Evolutionary conservation across 257 asterid genomes (phyloP).

Genomic region (Handroanthus guayacan): DNA sequence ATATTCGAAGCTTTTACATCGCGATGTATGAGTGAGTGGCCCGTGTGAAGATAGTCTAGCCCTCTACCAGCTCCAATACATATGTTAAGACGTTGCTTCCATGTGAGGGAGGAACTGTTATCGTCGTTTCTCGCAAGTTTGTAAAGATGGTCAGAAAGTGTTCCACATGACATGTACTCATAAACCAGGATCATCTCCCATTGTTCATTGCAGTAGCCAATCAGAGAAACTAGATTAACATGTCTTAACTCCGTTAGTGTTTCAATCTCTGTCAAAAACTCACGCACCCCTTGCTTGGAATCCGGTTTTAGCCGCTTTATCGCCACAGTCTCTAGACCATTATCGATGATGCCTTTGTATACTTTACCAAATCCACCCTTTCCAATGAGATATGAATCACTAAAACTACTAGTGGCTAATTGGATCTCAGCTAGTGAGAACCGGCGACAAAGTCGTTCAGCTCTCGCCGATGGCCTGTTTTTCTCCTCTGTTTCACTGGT

Average conservation of each 20-base stretch:
- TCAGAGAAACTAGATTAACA: slow-evolving; percentile 50
- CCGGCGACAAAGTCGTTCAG: slow-evolving; percentile 38
- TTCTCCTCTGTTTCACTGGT: slow-evolving; percentile 28
- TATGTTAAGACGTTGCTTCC: slow-evolving; percentile 47
- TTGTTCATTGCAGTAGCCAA: too few species aligned
- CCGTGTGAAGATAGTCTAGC: slow-evolving; percentile 27
- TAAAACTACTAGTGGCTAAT: slow-evolving; percentile 42
- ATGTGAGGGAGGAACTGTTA: slow-evolving; percentile 31
- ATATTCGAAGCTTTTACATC: slow-evolving; percentile 57
- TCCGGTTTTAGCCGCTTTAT: slow-evolving; percentile 44
- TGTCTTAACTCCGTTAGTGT: slow-evolving; percentile 46
- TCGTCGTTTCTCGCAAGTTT: slow-evolving; percentile 25
- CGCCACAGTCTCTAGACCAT: slow-evolving; percentile 40
- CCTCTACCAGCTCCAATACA: slow-evolving; percentile 53
- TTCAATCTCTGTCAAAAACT: slow-evolving; percentile 49
- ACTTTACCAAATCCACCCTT: slow-evolving; percentile 37
- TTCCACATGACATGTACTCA: too few species aligned
- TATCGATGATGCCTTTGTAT: slow-evolving; percentile 37
- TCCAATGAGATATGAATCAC: slow-evolving; percentile 41
- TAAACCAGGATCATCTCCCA: too few species aligned
- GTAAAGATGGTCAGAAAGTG: background rate
- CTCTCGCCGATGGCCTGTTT: slow-evolving; percentile 13
- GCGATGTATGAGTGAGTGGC: slow-evolving; percentile 44
- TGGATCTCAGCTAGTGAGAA: slow-evolving; percentile 47
- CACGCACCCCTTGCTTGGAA: slow-evolving; percentile 48